These are phyloP conservation scores for Xylaria sp. DNA, from an alignment of 2,329 filamentous ascomycete species.

Conservation along the genomic window DNA sequence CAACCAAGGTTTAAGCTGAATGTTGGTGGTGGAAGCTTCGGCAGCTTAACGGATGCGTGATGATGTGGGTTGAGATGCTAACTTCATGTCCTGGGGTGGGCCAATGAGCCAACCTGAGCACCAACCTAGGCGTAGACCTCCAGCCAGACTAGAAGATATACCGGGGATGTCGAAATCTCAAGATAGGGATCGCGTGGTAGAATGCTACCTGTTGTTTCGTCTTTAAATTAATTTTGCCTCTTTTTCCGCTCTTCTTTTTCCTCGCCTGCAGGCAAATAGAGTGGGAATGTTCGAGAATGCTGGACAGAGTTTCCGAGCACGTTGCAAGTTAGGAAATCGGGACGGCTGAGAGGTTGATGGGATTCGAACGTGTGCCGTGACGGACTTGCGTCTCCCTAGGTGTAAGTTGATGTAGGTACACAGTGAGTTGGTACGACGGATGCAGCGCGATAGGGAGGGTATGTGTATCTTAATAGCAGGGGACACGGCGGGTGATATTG, in stretches of 20 bases:
- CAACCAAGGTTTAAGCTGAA: constrained; percentile 31
- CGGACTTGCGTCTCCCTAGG: constrained; percentile 5
- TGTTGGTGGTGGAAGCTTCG: constrained; percentile 34
- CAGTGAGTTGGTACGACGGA: constrained; percentile 9
- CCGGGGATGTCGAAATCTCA: constrained; percentile 18
- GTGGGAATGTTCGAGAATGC: neutral
- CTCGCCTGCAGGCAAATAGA: neutral
- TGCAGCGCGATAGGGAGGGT: constrained; percentile 19
- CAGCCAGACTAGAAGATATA: constrained; percentile 35
- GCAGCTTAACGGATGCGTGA: constrained; percentile 38
- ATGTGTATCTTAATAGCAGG: neutral
- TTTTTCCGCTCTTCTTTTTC: neutral
- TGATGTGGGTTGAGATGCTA: constrained; percentile 40
- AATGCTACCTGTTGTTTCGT: neutral
- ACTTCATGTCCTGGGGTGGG: constrained; percentile 42
- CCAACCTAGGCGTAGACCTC: constrained; percentile 31
- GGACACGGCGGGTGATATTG: neutral
- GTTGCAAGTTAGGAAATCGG: constrained; percentile 4
- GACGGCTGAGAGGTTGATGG: constrained; percentile 4
- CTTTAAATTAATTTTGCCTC: neutral
- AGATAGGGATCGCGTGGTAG: constrained; percentile 5
- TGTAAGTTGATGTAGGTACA: constrained; percentile 11
- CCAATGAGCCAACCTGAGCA: constrained; percentile 30
- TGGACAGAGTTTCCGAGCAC: neutral
- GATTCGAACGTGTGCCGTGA: constrained; percentile 14